Conservation (phyloP, 2,329 filamentous ascomycete species). For the Herpotrichia juniperi region DNA sequence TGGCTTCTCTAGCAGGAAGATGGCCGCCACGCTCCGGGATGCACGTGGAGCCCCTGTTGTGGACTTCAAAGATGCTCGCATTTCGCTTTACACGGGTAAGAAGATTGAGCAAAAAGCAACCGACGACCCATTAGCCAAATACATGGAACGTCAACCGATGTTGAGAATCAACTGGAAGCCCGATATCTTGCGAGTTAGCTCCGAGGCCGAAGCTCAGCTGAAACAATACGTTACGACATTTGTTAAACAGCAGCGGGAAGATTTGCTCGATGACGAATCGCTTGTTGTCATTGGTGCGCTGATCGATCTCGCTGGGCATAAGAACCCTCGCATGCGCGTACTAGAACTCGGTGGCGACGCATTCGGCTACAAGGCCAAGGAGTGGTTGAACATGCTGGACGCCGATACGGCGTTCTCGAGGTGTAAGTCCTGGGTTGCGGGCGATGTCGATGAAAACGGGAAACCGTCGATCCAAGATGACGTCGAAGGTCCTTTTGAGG, state of each 20-base stretch:
- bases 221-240: neutral
- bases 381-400: neutral
- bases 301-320: conserved; percentile 1
- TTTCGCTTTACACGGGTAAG: conserved; percentile 1
- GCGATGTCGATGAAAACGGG: conserved; percentile 3
- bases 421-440: conserved; percentile 4
- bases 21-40: conserved; percentile 3
- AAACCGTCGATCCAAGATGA: conserved; percentile 3
- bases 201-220: neutral
- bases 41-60: conserved; percentile 4
- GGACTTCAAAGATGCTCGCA: neutral
- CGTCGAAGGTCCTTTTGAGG: conserved; percentile 1
- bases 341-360: conserved; percentile 4
- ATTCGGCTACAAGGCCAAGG: conserved; percentile 1
- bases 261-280: neutral
- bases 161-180: conserved; percentile 3
- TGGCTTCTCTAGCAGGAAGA: conserved; percentile 4
- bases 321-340: conserved; percentile 3
- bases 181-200: neutral
- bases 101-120: conserved; percentile 2
- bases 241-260: neutral
- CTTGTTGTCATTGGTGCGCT: conserved; percentile 1
- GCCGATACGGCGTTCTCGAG: conserved; percentile 3
- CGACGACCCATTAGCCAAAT: neutral
- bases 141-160: conserved; percentile 1